A percentile compares a stretch with the other conserved stretches of the same genome.
phyloP scores from a whole-genome alignment of 2,329 filamentous ascomycete genomes.

The Albifimbria verrucaria region DNA sequence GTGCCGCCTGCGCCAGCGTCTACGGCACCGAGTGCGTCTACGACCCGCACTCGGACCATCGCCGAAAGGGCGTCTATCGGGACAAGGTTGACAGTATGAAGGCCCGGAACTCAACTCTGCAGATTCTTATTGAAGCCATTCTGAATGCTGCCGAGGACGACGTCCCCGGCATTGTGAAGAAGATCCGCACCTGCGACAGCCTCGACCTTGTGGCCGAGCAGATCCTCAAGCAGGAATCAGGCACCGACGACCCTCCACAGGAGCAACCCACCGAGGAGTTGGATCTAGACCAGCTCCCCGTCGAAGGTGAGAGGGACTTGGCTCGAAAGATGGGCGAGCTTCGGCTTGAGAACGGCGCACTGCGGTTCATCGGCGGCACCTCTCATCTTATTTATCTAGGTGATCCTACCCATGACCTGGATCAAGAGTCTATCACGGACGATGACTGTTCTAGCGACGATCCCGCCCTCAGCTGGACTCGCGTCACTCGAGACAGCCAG shows the following conservation, averaged over 20 bases:
- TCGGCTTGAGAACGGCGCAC: constrained; percentile 78
- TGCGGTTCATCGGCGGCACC: constrained; percentile 90
- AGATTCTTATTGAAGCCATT: constrained; percentile 90
- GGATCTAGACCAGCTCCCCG: constrained; percentile 35
- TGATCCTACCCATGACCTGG: constrained; percentile 35
- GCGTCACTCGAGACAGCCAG: constrained; percentile 74
- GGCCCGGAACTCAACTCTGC: constrained; percentile 80
- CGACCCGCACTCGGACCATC: constrained; percentile 93
- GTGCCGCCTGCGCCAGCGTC: constrained; percentile 92
- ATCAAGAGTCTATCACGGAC: constrained; percentile 39
- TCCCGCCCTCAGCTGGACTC: constrained; percentile 82
- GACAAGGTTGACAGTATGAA: constrained; percentile 88
- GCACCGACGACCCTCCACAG: constrained; percentile 10
- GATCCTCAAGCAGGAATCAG: constrained; percentile 41
- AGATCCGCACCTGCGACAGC: constrained; percentile 82
- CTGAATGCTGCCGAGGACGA: constrained; percentile 88
- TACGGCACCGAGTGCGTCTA: constrained; percentile 91
- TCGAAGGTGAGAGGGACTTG: constrained; percentile 70
- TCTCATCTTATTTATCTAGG: constrained; percentile 86
- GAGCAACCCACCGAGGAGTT: constrained; percentile 37
- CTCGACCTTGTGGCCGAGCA: constrained; percentile 54
- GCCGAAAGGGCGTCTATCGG: constrained; percentile 94
- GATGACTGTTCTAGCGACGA: constrained; percentile 56
- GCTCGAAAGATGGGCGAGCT: constrained; percentile 93
- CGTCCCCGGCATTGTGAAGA: constrained; percentile 74